These are phyloP conservation scores for Chaetothyriales sp. DNA, from an alignment of 2,329 filamentous ascomycete genomes.

Conservation along the genomic window DNA sequence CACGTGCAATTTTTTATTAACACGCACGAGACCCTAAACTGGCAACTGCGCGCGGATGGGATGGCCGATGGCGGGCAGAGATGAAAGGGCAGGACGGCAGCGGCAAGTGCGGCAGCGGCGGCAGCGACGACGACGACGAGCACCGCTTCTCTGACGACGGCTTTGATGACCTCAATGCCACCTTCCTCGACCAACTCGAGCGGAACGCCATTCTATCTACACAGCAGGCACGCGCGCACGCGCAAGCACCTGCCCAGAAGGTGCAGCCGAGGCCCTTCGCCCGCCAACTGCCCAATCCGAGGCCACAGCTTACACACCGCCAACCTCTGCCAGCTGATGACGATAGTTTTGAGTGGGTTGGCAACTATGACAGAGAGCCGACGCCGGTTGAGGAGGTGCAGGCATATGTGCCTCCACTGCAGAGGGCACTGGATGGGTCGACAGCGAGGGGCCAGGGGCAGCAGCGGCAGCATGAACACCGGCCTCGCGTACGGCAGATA, in stretches of 20 bases:
- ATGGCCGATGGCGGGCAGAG: conserved; percentile 12
- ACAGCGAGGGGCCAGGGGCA: conserved; percentile 12
- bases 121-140: conserved; percentile 28
- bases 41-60: background rate
- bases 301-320: conserved; percentile 2
- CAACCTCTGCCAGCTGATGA: conserved; percentile 1
- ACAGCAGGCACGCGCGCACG: conserved; percentile 18
- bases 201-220: conserved; percentile 33
- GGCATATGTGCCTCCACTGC: conserved; percentile 5
- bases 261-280: conserved; percentile 1
- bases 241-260: conserved; percentile 3
- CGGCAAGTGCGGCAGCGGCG: background rate
- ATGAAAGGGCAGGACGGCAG: conserved; percentile 30
- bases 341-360: conserved; percentile 27
- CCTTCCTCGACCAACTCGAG: conserved; percentile 32
- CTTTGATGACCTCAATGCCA: conserved; percentile 30
- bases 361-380: conserved; percentile 17
- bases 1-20: background rate
- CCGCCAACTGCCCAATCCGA: conserved; percentile 10
- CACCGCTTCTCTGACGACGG: conserved; percentile 33
- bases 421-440: conserved; percentile 8
- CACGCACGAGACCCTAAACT: background rate
- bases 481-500: background rate
- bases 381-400: conserved; percentile 18
- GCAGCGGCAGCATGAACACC: conserved; percentile 1